These are phyloP conservation scores for Physcomitrellopsis africana DNA, from an alignment of 225 moss, liverwort and hornwort genomes.

Conservation along the genomic window DNA sequence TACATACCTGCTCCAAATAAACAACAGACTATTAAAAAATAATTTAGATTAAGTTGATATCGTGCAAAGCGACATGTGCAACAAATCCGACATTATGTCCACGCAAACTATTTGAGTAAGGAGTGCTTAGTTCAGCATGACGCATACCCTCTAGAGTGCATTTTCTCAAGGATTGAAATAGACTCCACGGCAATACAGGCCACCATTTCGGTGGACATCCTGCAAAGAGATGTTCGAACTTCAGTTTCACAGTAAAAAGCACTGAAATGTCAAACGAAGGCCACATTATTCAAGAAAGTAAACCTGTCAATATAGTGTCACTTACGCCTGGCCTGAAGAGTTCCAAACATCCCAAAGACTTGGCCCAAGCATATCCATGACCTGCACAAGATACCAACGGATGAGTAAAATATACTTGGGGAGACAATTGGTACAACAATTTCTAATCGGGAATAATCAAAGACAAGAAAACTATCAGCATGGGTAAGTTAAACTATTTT, in stretches of 20 bases:
- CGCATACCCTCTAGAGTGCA: slow-evolving; percentile 86
- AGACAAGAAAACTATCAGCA: too few relatives aligned
- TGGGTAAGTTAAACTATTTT: too few relatives aligned
- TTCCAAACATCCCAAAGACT: slow-evolving; percentile 99
- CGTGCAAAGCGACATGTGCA: too few relatives aligned
- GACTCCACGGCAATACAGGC: slow-evolving; percentile 99
- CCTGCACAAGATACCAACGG: slow-evolving; percentile 40
- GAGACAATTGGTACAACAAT: too few relatives aligned
- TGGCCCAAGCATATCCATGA: slow-evolving; percentile 99
- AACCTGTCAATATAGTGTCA: too few relatives aligned
- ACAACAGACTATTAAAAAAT: too few relatives aligned
- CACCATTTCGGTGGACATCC: slow-evolving; percentile 99
- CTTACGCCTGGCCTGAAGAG: slow-evolving; percentile 98
- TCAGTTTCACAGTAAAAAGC: too few relatives aligned
- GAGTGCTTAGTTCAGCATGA: rapidly evolving
- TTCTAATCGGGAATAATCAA: too few relatives aligned
- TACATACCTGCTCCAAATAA: slow-evolving; percentile 64
- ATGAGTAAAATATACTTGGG: too few relatives aligned
- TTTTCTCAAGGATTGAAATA: slow-evolving; percentile 97
- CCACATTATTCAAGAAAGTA: too few relatives aligned
- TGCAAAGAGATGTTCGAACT: slow-evolving; percentile 28
- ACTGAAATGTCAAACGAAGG: too few relatives aligned
- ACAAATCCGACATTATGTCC: neutral
- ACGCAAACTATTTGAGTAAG: rapidly evolving
- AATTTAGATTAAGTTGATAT: too few relatives aligned